Percentiles rank a stretch among this genome's conserved stretches.
Evolutionary conservation across 1,284 basidiomycete species (phyloP).

Genomic region (Trichosporon faecale): DNA sequence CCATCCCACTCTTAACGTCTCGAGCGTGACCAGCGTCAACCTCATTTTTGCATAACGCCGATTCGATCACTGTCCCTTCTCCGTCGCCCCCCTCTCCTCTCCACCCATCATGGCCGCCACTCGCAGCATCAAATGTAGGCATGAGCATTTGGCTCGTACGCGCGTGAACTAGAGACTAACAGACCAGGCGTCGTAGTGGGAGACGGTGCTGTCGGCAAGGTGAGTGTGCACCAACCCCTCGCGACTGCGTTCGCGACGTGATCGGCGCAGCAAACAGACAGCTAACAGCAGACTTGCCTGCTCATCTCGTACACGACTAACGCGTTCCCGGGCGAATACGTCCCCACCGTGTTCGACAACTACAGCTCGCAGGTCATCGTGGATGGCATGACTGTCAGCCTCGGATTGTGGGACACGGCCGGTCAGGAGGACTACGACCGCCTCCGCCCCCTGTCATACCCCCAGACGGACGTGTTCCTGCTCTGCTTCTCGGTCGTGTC

Average conservation of each 20-base stretch:
- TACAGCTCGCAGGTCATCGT: slow-evolving; percentile 76
- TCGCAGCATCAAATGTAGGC: slow-evolving; percentile 38
- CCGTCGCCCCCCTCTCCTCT: background rate
- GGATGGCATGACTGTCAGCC: slow-evolving; percentile 95
- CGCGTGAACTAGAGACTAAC: background rate
- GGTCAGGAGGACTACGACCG: slow-evolving; percentile 89
- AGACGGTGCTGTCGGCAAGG: slow-evolving; percentile 99
- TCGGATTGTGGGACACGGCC: slow-evolving; percentile 98
- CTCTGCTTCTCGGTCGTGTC: slow-evolving; percentile 98
- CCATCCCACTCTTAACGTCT: slow-evolving; percentile 10
- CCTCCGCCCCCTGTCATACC: slow-evolving; percentile 94
- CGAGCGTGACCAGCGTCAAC: background rate
- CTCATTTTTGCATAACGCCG: slow-evolving; percentile 10
- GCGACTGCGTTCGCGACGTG: slow-evolving; percentile 1
- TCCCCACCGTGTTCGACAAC: slow-evolving; percentile 70
- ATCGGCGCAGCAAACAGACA: no score
- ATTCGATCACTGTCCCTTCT: slow-evolving; percentile 5
- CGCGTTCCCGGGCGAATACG: slow-evolving; percentile 83
- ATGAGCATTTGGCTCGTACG: background rate
- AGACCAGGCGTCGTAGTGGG: slow-evolving; percentile 78
- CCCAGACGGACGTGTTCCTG: slow-evolving; percentile 98
- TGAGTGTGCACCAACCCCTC: slow-evolving; percentile 46
- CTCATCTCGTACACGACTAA: slow-evolving; percentile 97
- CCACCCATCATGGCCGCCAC: slow-evolving; percentile 22
- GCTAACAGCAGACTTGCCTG: slow-evolving; percentile 73